These are phyloP conservation scores for Raphanus raphanistrum DNA, from an alignment of 345 rosid species.

Conservation along the genomic window DNA sequence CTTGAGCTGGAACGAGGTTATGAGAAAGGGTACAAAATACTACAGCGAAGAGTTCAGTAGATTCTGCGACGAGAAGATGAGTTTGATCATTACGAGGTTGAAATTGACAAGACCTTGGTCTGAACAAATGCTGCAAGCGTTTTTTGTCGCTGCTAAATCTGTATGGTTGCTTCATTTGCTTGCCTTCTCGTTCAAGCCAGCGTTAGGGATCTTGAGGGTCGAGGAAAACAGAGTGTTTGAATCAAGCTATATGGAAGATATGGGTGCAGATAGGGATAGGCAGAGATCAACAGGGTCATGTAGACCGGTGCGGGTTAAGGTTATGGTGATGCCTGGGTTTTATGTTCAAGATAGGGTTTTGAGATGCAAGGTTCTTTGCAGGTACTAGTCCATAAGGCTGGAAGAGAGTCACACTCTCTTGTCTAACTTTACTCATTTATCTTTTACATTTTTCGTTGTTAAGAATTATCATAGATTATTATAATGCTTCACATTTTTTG, in stretches of 20 bases:
- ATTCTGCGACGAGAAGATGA: constrained; percentile 98
- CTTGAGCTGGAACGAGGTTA: constrained; percentile 92
- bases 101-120: constrained; percentile 94
- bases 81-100: constrained; percentile 68
- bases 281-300: constrained; percentile 32
- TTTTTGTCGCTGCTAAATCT: constrained; percentile 91
- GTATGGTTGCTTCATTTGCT: constrained; percentile 94
- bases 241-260: constrained; percentile 81
- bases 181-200: constrained; percentile 84
- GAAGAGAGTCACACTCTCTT: constrained; percentile 10
- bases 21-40: constrained; percentile 83
- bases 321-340: constrained; percentile 95
- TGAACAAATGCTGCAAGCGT: constrained; percentile 78
- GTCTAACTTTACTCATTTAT: background rate
- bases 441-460: background rate
- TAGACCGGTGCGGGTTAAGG: constrained; percentile 60
- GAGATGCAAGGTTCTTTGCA: constrained; percentile 91
- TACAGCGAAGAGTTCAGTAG: constrained; percentile 94
- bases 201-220: constrained; percentile 73
- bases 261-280: constrained; percentile 63
- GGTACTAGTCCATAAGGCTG: constrained; percentile 56
- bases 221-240: constrained; percentile 76
- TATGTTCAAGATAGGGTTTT: constrained; percentile 76
- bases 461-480: background rate
- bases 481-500: background rate